Percentiles rank a stretch among this genome's conserved stretches.
phyloP scores from a whole-genome alignment of 2,329 filamentous ascomycete species.

The Mariannaea elegans region DNA sequence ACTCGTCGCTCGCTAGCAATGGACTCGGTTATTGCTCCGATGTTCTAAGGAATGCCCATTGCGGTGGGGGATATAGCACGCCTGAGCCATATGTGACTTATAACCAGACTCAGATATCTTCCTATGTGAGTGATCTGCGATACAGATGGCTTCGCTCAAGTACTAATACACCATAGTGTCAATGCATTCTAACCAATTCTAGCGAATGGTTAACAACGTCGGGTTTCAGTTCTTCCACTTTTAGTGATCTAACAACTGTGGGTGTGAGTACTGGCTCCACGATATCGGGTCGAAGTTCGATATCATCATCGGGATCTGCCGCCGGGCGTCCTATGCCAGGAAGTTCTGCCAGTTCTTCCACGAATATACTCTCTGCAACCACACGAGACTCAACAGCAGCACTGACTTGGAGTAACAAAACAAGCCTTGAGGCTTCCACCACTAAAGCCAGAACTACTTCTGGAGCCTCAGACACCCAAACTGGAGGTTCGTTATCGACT shows the following conservation, averaged over 20 bases:
- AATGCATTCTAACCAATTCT: conserved; percentile 14
- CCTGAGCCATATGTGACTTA: conserved; percentile 42
- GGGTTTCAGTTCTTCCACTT: neutral
- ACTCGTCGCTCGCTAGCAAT: conserved; percentile 40
- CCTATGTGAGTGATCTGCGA: conserved; percentile 38
- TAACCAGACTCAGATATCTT: conserved; percentile 42
- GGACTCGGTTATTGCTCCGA: conserved; percentile 42
- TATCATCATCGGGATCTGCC: no score
- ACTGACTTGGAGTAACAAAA: neutral
- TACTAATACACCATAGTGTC: neutral
- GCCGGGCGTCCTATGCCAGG: neutral
- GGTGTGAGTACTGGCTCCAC: no score
- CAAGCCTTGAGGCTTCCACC: neutral
- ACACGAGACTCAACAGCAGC: neutral
- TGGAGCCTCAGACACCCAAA: neutral
- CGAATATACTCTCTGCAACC: neutral
- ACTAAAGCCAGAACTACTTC: neutral
- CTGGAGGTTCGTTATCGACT: neutral
- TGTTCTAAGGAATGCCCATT: conserved; percentile 37
- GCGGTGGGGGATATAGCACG: conserved; percentile 35
- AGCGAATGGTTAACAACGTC: neutral
- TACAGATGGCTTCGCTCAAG: neutral
- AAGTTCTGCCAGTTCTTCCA: neutral
- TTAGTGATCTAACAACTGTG: neutral
- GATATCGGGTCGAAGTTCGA: no score